Evolutionary conservation across 768 basidiomycete genomes (phyloP), one percentile per base, ranked within the genome.

Genomic region (Lactarius pseudohatsudake): DNA sequence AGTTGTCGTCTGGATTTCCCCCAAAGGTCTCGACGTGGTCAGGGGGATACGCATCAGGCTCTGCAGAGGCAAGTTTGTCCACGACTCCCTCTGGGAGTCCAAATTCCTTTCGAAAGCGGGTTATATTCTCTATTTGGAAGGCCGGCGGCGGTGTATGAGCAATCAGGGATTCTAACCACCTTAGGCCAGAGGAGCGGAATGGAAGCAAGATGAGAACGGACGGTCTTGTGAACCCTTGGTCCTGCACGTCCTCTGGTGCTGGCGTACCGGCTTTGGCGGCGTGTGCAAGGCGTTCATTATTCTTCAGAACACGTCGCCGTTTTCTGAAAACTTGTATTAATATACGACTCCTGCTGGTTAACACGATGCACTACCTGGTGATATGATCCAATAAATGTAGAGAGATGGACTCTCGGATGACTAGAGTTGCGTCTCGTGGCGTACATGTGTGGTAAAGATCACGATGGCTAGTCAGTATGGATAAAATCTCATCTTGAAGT

Each of bases 141-240:
- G 82, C 76, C 8, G 86, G 81, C 36, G 87, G 72, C 22, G 92
- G 86, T 18, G 90, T 88, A 72, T 93, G 93, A 20, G 86, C 79
- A 3, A 87, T 88, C 61, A 98, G 79, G 30, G 90, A 86, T n/a
- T 82, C 81, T 68, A 95, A 79, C 92, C 96, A 98, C 63, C 85
- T 81, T 7, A 90, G 79, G 0, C 92, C 96, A 59, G 87, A 88
- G 47, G 92, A 93, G 58, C 97, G 94, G 80, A 98, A 94, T 1
- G 97, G 97, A 11, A 96, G 84, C 64, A 98, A 86, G 69, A 99
- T 79, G 56, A 99, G 90, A 34, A 96, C 81, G 22, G 96, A 95
- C 11, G 97, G 96, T 6, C 97, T 91, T 8, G 96, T 97, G 78
- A 98, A 98, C 32, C 96, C 96, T 82, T 98, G 97, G 74, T 99